A percentile compares a stretch with the other conserved stretches of the same genome.
Evolutionary conservation across 2,329 filamentous ascomycete species (phyloP).

Genomic region (Basipetospora chlamydospora): DNA sequence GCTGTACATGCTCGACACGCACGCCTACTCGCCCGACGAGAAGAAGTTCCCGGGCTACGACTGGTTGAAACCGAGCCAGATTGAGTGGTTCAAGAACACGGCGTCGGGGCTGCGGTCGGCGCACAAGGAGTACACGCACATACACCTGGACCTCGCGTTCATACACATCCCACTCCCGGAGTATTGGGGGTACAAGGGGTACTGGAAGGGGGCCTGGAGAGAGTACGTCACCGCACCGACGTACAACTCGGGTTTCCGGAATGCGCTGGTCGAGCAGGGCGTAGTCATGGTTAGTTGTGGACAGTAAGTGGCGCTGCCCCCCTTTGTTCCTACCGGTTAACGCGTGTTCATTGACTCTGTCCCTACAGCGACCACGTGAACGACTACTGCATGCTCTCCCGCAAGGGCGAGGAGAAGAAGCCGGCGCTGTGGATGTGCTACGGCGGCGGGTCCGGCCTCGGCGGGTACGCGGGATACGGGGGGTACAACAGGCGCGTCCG

Average conservation of each 20-base stretch:
- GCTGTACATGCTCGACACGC: slow-evolving; percentile 88
- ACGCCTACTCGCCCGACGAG: slow-evolving; percentile 83
- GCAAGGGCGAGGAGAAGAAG: slow-evolving; percentile 24
- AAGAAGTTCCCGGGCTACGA: slow-evolving; percentile 84
- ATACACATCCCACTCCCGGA: slow-evolving; percentile 95
- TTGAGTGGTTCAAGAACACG: slow-evolving; percentile 82
- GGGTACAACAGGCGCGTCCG: slow-evolving; percentile 72
- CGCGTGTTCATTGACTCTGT: background rate
- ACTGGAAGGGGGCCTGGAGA: slow-evolving; percentile 49
- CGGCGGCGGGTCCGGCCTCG: slow-evolving; percentile 79
- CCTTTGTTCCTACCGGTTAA: slow-evolving; percentile 6
- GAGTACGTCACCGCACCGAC: slow-evolving; percentile 77
- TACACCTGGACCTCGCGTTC: slow-evolving; percentile 91
- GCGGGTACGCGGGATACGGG: slow-evolving; percentile 85
- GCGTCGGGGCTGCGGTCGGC: slow-evolving; percentile 58
- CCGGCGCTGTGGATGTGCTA: slow-evolving; percentile 96
- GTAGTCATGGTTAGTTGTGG: slow-evolving; percentile 81
- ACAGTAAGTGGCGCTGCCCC: slow-evolving; percentile 44
- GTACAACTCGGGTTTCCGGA: slow-evolving; percentile 86
- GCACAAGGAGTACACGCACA: slow-evolving; percentile 74
- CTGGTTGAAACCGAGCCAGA: slow-evolving; percentile 90
- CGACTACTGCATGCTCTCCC: slow-evolving; percentile 75
- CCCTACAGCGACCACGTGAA: slow-evolving; percentile 82
- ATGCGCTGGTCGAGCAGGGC: slow-evolving; percentile 74
- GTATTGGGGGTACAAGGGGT: slow-evolving; percentile 49